Evolutionary conservation across 768 basidiomycete species (phyloP), one percentile per base, ranked within the genome.

Genomic region (Suillus plorans): DNA sequence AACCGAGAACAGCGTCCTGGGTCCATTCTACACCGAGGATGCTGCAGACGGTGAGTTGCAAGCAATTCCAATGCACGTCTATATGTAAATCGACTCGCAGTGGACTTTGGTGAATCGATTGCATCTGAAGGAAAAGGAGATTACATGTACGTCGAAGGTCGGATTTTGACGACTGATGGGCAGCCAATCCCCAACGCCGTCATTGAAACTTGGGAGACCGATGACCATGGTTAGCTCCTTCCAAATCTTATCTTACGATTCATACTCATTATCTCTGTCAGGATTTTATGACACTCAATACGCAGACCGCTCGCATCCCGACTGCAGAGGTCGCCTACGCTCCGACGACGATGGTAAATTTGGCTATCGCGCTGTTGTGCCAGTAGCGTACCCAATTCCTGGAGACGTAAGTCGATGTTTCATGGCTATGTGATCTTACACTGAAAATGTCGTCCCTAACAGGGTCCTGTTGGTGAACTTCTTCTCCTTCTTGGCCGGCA

Each of bases 111-210:
- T 5, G 91, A 83, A 1, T 86, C 88, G 12, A 95, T 95, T 60
- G 92, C 94, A 8, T 92, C 92, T 0, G 92, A 94, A 74, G 93
- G 90, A 63, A 94, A 92, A 75, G 94, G 93, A 25, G 85, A 92
- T 12, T 91, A 93, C 73, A 80, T 95, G 84, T 93, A 83, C 68
- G 89, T 95, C 60, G 84, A 92, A 71, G 93, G 94, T 1, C 82
- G 81, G 4, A 82, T 95, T 2, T 70, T 86, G 37, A 73, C 73
- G 18, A 87, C 85, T 1, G 77, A 83, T 41, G 91, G 92, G 25
- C 77, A 81, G n/a, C 88, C 89, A 3, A 82, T 95, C 61, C 74
- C 86, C 6, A 80, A 80, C 60, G 91, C 90, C 0, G 69, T 82
- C 53, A 90, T 94, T 65, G 90, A 93, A 61, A 93, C 91, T n/a